Evolutionary conservation across 768 basidiomycete genomes (phyloP).

Genomic region (Coprinellus micaceus): DNA sequence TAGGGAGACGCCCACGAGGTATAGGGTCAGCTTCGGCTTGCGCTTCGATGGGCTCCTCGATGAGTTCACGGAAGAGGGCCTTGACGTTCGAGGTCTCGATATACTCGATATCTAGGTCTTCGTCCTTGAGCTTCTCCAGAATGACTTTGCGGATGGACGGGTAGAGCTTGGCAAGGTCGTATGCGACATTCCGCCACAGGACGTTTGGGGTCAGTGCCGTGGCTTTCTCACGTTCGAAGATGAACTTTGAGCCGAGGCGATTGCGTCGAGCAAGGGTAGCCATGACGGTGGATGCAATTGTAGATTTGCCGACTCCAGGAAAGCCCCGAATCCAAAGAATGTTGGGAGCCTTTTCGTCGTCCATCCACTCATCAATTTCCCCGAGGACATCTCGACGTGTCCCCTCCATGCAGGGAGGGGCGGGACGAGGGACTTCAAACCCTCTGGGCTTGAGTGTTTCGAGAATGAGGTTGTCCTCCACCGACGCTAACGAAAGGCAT

Average conservation of each 20-base stretch:
- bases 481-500: conserved; percentile 2
- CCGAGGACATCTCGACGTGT: conserved; percentile 11
- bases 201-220: conserved; percentile 9
- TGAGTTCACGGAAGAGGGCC: conserved; percentile 15
- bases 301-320: conserved; percentile 23
- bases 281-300: conserved; percentile 15
- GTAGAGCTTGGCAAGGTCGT: conserved; percentile 17
- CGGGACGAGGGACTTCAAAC: background rate
- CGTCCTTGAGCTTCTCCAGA: conserved; percentile 13
- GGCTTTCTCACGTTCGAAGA: conserved; percentile 15
- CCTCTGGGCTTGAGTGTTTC: conserved; percentile 12
- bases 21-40: background rate
- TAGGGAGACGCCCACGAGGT: conserved; percentile 6
- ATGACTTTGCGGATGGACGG: conserved; percentile 11
- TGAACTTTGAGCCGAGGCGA: conserved; percentile 14
- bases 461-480: conserved; percentile 14
- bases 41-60: conserved; percentile 17
- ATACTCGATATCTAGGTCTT: conserved; percentile 13
- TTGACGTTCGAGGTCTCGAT: conserved; percentile 13
- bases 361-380: conserved; percentile 12
- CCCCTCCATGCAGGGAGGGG: conserved; percentile 13
- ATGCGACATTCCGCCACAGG: conserved; percentile 18
- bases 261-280: background rate
- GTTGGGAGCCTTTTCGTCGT: conserved; percentile 15
- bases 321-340: conserved; percentile 20